Percentiles rank a stretch among this genome's conserved stretches.
Evolutionary conservation across 257 asterid species (phyloP).

Genomic region (Nicotiana benthamiana): DNA sequence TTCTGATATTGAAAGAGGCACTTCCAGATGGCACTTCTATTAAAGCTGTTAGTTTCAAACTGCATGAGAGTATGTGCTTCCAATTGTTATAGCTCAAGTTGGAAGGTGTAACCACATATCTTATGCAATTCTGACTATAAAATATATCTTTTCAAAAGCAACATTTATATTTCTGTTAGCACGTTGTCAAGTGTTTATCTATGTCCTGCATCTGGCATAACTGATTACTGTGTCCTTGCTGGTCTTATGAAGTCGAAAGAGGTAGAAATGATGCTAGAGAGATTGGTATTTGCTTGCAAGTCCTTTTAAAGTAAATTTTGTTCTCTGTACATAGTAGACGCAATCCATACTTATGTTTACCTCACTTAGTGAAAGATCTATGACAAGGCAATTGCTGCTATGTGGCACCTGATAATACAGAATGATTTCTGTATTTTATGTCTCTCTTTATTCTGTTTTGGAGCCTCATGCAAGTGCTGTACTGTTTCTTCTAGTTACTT

Average conservation of each 20-base stretch:
- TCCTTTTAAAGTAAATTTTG: background rate
- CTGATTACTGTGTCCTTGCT: background rate
- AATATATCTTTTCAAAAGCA: background rate
- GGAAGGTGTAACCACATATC: background rate
- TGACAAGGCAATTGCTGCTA: background rate
- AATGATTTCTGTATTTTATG: background rate
- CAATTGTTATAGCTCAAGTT: background rate
- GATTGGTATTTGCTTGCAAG: background rate
- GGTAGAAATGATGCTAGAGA: background rate
- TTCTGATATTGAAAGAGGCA: background rate
- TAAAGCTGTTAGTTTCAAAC: background rate
- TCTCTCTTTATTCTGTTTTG: background rate
- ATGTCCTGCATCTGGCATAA: background rate
- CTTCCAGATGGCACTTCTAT: background rate
- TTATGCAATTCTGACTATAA: background rate
- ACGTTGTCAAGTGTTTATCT: background rate
- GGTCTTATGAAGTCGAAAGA: background rate
- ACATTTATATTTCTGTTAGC: background rate
- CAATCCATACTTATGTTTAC: background rate
- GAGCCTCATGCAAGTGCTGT: background rate
- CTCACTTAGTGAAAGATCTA: background rate
- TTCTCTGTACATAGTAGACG: background rate
- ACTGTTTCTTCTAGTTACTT: background rate
- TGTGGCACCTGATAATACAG: background rate
- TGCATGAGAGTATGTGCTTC: background rate